phyloP scores from a whole-genome alignment of 352 stramenopile genomes.

The Globisporangium barbulae region DNA sequence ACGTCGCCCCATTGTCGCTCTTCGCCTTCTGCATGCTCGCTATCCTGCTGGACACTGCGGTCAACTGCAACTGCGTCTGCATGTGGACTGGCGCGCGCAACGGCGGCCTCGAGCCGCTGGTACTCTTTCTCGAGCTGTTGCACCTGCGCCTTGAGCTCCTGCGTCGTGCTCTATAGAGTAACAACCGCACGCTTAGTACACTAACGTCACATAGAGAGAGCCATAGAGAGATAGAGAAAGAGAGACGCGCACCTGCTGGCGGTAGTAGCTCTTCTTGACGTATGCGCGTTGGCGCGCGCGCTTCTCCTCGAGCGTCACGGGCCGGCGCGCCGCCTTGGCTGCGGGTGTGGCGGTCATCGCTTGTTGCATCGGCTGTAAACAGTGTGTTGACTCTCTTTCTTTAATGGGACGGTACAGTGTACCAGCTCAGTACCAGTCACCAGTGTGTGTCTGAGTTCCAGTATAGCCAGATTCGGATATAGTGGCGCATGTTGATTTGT shows the following conservation, averaged over 20 bases:
- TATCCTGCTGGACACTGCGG: not conserved
- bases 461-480: too few relatives aligned
- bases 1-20: not conserved
- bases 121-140: slow-evolving; percentile 23
- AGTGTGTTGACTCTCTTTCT: too few relatives aligned
- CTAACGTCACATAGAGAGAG: not conserved
- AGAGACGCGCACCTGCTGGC: slow-evolving; percentile 23
- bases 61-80: not conserved
- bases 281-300: slow-evolving; percentile 51
- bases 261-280: slow-evolving; percentile 47
- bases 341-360: too few relatives aligned
- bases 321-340: not conserved
- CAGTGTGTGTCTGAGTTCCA: too few relatives aligned
- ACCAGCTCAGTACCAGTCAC: too few relatives aligned
- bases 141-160: slow-evolving; percentile 26
- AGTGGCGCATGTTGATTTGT: too few relatives aligned
- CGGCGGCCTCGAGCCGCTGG: slow-evolving; percentile 5
- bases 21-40: not conserved
- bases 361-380: not conserved
- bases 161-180: slow-evolving; percentile 24
- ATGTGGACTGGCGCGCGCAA: not conserved
- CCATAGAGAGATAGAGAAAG: not conserved
- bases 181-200: not conserved
- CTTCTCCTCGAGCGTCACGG: slow-evolving; percentile 31
- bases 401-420: too few relatives aligned